phyloP scores from a whole-genome alignment of 306 rosid species.

The Mimosa pudica region DNA sequence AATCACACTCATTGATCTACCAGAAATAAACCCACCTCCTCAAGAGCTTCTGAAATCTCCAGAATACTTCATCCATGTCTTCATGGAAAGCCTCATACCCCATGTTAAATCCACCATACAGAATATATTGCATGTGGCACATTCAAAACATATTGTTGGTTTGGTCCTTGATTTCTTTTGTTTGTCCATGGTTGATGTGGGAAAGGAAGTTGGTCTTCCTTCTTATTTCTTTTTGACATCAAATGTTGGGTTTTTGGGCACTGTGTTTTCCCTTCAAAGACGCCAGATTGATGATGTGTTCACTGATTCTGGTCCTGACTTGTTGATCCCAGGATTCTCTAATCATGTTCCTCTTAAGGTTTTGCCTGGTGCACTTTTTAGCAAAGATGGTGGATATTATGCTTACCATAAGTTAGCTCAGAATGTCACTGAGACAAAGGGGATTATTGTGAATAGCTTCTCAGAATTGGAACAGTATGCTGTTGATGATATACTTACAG shows the following conservation, averaged over 20 bases:
- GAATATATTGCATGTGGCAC: conserved; percentile 30
- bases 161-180: conserved; percentile 61
- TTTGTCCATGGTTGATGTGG: conserved; percentile 52
- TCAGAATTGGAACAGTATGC: conserved; percentile 48
- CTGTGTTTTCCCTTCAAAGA: conserved; percentile 39
- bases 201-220: conserved; percentile 49
- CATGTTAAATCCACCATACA: conserved; percentile 37
- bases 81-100: conserved; percentile 43
- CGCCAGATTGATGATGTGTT: conserved; percentile 37
- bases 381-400: conserved; percentile 52
- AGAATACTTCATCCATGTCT: conserved; percentile 18
- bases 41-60: conserved; percentile 32
- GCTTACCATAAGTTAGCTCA: conserved; percentile 41
- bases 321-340: conserved; percentile 45
- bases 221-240: conserved; percentile 51
- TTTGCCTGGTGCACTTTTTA: conserved; percentile 43
- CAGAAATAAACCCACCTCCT: conserved; percentile 43
- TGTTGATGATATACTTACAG: conserved; percentile 39
- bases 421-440: conserved; percentile 49
- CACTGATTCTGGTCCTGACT: conserved; percentile 39
- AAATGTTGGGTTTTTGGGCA: conserved; percentile 44
- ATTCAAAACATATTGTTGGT: conserved; percentile 35
- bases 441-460: conserved; percentile 62
- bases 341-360: conserved; percentile 45
- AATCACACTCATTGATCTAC: conserved; percentile 37